These are phyloP conservation scores for Candida patagonica DNA, from an alignment of 805 yeast genomes.

Conservation along the genomic window DNA sequence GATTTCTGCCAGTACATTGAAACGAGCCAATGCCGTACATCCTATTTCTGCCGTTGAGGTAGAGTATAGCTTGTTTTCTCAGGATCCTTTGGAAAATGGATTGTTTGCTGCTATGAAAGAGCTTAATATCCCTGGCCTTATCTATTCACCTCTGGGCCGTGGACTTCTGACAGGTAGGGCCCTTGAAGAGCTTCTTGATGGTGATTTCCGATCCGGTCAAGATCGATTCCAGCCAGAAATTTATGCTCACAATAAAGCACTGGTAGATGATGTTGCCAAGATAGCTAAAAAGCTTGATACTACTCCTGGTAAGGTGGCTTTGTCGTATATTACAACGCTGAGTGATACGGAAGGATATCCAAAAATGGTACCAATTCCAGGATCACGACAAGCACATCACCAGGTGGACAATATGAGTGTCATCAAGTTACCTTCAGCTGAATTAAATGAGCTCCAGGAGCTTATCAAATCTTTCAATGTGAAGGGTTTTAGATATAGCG, in stretches of 20 bases:
- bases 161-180: constrained; percentile 67
- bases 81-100: constrained; percentile 55
- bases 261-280: constrained; percentile 41
- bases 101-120: constrained; percentile 50
- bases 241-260: constrained; percentile 40
- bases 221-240: constrained; percentile 57
- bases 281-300: constrained; percentile 39
- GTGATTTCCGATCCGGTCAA: constrained; percentile 42
- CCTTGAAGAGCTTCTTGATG: constrained; percentile 40
- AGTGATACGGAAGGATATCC: constrained; percentile 34
- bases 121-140: constrained; percentile 54
- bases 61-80: constrained; percentile 66
- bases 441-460: too few relatives aligned
- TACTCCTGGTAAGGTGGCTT: constrained; percentile 57
- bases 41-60: constrained; percentile 66
- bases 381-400: too few relatives aligned
- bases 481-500: too few relatives aligned
- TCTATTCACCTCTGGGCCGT: constrained; percentile 77
- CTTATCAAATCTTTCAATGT: too few relatives aligned
- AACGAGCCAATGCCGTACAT: constrained; percentile 43
- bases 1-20: constrained; percentile 51
- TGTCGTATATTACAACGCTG: constrained; percentile 53
- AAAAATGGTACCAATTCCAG: constrained; percentile 69
- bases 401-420: too few relatives aligned
- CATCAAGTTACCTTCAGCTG: too few relatives aligned